Base-by-base conservation (phyloP, 495 filamentous ascomycete species). In the Darksidea phi region DNA sequence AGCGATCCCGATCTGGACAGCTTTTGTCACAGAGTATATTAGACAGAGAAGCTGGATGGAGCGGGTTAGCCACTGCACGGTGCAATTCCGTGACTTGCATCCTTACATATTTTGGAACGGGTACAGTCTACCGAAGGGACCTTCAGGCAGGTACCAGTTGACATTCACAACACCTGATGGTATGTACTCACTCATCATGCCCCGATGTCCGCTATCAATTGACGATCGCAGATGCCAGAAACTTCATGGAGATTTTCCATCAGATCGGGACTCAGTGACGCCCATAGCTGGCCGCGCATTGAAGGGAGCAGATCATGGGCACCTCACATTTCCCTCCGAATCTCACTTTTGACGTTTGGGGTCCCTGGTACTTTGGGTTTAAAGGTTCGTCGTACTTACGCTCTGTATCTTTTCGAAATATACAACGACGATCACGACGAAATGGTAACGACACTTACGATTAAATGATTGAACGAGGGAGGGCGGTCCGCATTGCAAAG, bases 1-100 rank as follows among this genome's bases (percentile, higher is more conserved):
- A 42, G 63, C 63, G 20, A 70, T 71, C 11, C 71, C 73, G 1
- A 67, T 76, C 43, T 76, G 73, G 73, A 76, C 73, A 0, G 73
- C 73, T 2, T 76, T 76, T 34, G 63, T 74, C n/a, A 73, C 71
- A 1, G 52, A 66, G 25, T 71, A 71, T 21, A 58, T 70, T 36
- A 65, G 70, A 13, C 20, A 46, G 4, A 56, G 43, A 28, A 43
- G 23, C 26, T 72, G 67, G 68, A 67, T 72, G 52, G 53, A 59
- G 28, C 62, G 65, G 1, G 52, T 72, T 17, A 61, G 58, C 6
- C 20, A 46, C 28, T 55, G 37, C 20, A 65, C 57, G 12, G 37
- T 72, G 1, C 57, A 67, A 23, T 49, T 72, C 17, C 23, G 38
- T 28, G 66, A 64, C n/a, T 34, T 72, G 47, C 70, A 64, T 34